phyloP scores from a whole-genome alignment of 2,329 filamentous ascomycete genomes.

The Fusarium longipes region DNA sequence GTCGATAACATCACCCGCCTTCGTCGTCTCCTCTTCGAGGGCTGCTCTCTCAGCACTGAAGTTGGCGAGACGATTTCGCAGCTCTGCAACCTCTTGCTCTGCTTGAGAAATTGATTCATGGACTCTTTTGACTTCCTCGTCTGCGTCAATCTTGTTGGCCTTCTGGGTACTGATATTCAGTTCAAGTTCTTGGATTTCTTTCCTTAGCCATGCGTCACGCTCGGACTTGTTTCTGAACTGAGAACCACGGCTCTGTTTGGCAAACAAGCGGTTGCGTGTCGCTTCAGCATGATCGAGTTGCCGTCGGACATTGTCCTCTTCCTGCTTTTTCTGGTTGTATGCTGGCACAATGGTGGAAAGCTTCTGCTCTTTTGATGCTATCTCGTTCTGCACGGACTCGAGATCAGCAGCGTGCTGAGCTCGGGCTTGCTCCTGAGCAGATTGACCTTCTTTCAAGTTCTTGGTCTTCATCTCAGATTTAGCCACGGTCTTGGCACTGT shows the following conservation, averaged over 20 bases:
- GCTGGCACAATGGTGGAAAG: slow-evolving; percentile 79
- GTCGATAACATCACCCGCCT: slow-evolving; percentile 82
- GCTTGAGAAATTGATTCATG: slow-evolving; percentile 76
- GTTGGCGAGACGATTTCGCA: slow-evolving; percentile 80
- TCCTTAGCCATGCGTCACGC: slow-evolving; percentile 83
- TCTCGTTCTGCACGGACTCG: slow-evolving; percentile 76
- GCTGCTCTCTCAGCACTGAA: slow-evolving; percentile 79
- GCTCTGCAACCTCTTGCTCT: slow-evolving; percentile 76
- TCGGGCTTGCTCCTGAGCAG: slow-evolving; percentile 78
- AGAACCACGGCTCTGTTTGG: slow-evolving; percentile 89
- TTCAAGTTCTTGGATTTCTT: slow-evolving; percentile 84
- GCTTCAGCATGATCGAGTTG: slow-evolving; percentile 82
- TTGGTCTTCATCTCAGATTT: slow-evolving; percentile 89
- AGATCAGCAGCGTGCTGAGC: slow-evolving; percentile 78
- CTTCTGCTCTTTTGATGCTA: slow-evolving; percentile 80
- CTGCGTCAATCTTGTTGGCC: slow-evolving; percentile 83
- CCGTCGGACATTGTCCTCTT: slow-evolving; percentile 77
- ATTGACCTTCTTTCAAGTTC: slow-evolving; percentile 83
- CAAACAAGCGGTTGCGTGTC: slow-evolving; percentile 81
- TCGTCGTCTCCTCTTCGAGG: slow-evolving; percentile 78
- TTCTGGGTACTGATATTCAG: slow-evolving; percentile 81
- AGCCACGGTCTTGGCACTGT: slow-evolving; percentile 81
- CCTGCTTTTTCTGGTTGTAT: slow-evolving; percentile 77
- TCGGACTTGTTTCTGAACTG: slow-evolving; percentile 90
- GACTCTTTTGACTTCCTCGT: slow-evolving; percentile 82